These are phyloP conservation scores for Aspergillus indologenus DNA, from an alignment of 495 filamentous ascomycete species.

Conservation along the genomic window DNA sequence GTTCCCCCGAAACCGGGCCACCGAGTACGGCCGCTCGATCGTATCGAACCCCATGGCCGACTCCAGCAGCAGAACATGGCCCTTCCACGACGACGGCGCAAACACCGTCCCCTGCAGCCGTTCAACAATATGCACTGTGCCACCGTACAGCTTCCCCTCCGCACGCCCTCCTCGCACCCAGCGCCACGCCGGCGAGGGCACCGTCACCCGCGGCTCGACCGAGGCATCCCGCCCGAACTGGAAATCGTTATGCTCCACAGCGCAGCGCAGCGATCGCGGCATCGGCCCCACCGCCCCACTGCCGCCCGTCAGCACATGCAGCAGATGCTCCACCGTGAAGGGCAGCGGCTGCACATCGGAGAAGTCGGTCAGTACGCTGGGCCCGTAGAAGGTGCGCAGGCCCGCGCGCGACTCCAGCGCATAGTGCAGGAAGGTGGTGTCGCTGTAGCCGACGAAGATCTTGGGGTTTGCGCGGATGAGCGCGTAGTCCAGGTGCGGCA, in stretches of 20 bases:
- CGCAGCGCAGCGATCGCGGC: background rate
- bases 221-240: background rate
- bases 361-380: background rate
- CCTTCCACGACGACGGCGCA: background rate
- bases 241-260: background rate
- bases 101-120: background rate
- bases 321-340: background rate
- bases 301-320: background rate
- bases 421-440: conserved; percentile 8
- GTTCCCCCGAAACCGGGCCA: background rate
- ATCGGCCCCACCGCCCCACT: background rate
- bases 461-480: conserved; percentile 1
- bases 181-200: background rate
- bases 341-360: background rate
- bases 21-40: background rate
- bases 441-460: conserved; percentile 6
- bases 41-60: background rate
- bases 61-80: background rate
- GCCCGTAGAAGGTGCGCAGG: conserved; percentile 6
- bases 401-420: background rate
- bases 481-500: background rate
- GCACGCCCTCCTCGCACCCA: background rate
- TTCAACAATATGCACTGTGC: background rate
- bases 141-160: background rate
- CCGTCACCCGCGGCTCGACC: background rate